Conservation (phyloP, 1,139 yeast genomes). For the Scheffersomyces titani region DNA sequence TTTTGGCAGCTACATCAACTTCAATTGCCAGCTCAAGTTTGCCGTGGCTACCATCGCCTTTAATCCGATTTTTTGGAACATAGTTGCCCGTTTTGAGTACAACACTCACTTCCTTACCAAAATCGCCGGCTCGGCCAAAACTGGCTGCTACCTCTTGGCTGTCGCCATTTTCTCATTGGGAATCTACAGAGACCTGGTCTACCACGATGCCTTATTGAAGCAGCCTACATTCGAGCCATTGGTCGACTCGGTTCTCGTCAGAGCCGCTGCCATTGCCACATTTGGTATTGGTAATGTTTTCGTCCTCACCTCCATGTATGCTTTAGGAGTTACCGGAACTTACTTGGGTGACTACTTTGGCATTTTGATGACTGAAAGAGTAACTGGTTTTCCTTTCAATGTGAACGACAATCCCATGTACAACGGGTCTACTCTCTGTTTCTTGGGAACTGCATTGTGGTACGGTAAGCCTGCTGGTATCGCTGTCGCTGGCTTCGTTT, state of each 20-base stretch:
- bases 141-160: conserved; percentile 86
- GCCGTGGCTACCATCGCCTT: conserved; percentile 69
- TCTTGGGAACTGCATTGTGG: conserved; percentile 88
- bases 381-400: conserved; percentile 93
- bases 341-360: conserved; percentile 97
- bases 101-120: conserved; percentile 74
- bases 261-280: conserved; percentile 31
- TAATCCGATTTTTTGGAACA: conserved; percentile 95
- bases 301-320: conserved; percentile 85
- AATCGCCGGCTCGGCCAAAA: conserved; percentile 61
- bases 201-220: conserved; percentile 54
- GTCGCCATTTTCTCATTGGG: conserved; percentile 82
- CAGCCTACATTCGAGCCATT: conserved; percentile 58
- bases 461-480: conserved; percentile 90
- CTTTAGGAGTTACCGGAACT: conserved; percentile 95
- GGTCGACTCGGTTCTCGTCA: conserved; percentile 37
- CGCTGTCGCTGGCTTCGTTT: conserved; percentile 68
- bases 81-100: conserved; percentile 85
- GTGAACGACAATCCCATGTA: conserved; percentile 95
- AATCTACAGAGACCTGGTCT: conserved; percentile 74
- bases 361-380: conserved; percentile 85
- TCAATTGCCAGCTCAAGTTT: conserved; percentile 24
- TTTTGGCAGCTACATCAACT: conserved; percentile 23
- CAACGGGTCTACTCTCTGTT: conserved; percentile 85
- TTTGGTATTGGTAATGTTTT: conserved; percentile 76